phyloP scores from a whole-genome alignment of 441 rosid species.

The Gossypium schwendimanii region DNA sequence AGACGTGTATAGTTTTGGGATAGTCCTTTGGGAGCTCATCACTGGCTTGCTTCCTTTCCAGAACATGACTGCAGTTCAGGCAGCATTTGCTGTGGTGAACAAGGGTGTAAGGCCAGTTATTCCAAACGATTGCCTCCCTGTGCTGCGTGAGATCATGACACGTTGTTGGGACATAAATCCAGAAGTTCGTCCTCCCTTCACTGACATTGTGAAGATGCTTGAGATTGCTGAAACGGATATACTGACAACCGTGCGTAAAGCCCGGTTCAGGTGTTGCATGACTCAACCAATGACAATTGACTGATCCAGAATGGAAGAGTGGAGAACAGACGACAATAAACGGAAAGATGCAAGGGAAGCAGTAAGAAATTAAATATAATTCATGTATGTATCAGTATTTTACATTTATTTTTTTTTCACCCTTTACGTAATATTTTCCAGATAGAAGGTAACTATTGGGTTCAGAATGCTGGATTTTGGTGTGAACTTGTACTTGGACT shows the following conservation, averaged over 20 bases:
- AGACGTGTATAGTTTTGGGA: slow-evolving; percentile 92
- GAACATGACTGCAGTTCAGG: slow-evolving; percentile 97
- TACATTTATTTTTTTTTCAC: neutral
- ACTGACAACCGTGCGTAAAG: slow-evolving; percentile 84
- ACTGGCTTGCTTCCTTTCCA: slow-evolving; percentile 86
- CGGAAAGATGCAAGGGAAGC: slow-evolving; percentile 22
- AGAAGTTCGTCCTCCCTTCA: slow-evolving; percentile 80
- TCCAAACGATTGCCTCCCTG: slow-evolving; percentile 77
- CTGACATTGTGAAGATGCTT: slow-evolving; percentile 74
- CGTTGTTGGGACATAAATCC: slow-evolving; percentile 93
- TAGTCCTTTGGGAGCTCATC: slow-evolving; percentile 91
- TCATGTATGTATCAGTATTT: slow-evolving; percentile 46
- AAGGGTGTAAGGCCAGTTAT: slow-evolving; percentile 83
- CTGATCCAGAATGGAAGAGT: slow-evolving; percentile 30
- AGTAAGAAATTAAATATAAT: slow-evolving; percentile 35
- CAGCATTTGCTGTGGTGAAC: slow-evolving; percentile 97
- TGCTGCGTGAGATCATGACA: slow-evolving; percentile 77
- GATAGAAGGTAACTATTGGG: slow-evolving; percentile 31
- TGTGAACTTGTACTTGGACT: slow-evolving; percentile 28
- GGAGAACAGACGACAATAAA: slow-evolving; percentile 20
- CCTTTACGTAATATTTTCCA: slow-evolving; percentile 18
- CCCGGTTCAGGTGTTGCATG: slow-evolving; percentile 94
- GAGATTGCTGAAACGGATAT: slow-evolving; percentile 80
- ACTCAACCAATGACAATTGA: slow-evolving; percentile 84
- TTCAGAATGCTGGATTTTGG: slow-evolving; percentile 33